Evolutionary conservation across 75 land plant species (phyloP).

Genomic region (Pinus taeda): DNA sequence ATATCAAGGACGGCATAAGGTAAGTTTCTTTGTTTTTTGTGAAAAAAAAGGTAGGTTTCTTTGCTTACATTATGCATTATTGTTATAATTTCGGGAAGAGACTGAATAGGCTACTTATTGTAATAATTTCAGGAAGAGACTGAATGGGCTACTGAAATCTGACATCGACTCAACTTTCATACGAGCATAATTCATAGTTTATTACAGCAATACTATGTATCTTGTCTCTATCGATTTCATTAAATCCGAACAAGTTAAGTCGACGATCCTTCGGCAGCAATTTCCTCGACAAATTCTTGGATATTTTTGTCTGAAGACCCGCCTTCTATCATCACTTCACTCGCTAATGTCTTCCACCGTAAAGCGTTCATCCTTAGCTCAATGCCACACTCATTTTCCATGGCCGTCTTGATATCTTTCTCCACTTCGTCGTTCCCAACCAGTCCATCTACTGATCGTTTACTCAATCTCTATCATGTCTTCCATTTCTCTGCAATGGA

Average conservation of each 20-base stretch:
- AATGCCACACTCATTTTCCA: slow-evolving; percentile 19
- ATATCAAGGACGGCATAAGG: too few species aligned
- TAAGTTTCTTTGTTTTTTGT: too few species aligned
- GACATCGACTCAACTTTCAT: background rate
- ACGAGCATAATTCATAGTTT: too few species aligned
- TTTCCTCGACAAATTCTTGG: slow-evolving; percentile 13
- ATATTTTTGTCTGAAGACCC: slow-evolving; percentile 38
- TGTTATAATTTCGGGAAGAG: too few species aligned
- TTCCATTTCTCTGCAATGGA: slow-evolving; percentile 22
- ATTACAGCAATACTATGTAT: too few species aligned
- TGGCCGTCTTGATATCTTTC: slow-evolving; percentile 20
- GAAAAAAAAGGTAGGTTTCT: too few species aligned
- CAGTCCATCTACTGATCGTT: slow-evolving; percentile 10
- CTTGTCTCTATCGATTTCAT: background rate
- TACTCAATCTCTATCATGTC: slow-evolving; percentile 20
- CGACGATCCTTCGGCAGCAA: background rate
- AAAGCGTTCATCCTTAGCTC: slow-evolving; percentile 26
- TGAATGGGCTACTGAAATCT: too few species aligned
- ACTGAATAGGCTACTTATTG: too few species aligned
- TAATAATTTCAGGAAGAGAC: too few species aligned
- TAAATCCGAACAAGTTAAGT: background rate
- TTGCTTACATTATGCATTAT: too few species aligned
- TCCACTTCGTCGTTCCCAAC: slow-evolving; percentile 28
- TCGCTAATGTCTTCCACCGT: slow-evolving; percentile 21
- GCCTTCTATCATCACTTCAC: slow-evolving; percentile 23